These are phyloP conservation scores for Penicillium parvum DNA, from an alignment of 495 filamentous ascomycete genomes.

Conservation along the genomic window DNA sequence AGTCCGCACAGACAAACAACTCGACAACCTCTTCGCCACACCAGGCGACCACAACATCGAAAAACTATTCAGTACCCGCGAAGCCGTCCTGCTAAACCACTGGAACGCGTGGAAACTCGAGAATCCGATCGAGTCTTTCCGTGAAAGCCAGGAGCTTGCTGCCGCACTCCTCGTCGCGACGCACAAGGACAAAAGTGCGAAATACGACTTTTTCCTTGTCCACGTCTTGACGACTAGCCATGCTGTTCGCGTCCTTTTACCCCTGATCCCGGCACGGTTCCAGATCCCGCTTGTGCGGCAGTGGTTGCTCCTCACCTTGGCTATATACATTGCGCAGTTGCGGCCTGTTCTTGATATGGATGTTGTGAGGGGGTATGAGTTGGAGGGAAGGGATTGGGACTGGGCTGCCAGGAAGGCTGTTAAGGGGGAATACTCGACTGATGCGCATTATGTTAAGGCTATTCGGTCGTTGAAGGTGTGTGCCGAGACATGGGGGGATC, in stretches of 20 bases:
- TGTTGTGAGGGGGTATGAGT: conserved; percentile 54
- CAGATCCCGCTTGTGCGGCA: conserved; percentile 70
- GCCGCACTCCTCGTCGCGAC: conserved; percentile 65
- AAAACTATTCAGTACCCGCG: conserved; percentile 61
- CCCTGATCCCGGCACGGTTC: conserved; percentile 66
- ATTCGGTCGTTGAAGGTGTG: conserved; percentile 70
- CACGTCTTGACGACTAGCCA: conserved; percentile 81
- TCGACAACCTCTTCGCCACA: conserved; percentile 54
- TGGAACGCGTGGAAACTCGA: conserved; percentile 81
- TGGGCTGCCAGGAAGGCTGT: conserved; percentile 67
- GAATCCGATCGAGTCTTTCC: conserved; percentile 64
- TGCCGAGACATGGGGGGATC: conserved; percentile 79
- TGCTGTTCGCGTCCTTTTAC: conserved; percentile 79
- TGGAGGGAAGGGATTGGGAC: conserved; percentile 65
- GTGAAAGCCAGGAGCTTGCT: conserved; percentile 71
- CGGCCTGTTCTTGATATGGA: conserved; percentile 66
- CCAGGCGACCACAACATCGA: conserved; percentile 61
- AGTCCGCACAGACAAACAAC: conserved; percentile 44
- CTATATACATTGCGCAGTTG: conserved; percentile 70
- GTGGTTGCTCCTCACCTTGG: conserved; percentile 82
- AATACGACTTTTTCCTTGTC: conserved; percentile 81
- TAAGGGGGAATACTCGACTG: conserved; percentile 56
- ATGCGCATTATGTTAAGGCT: conserved; percentile 83
- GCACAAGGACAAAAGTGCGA: conserved; percentile 29
- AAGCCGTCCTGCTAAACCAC: conserved; percentile 69